Evolutionary conservation across 306 rosid species (phyloP), one percentile per base, ranked within the genome.

Genomic region (Citrullus amarus): DNA sequence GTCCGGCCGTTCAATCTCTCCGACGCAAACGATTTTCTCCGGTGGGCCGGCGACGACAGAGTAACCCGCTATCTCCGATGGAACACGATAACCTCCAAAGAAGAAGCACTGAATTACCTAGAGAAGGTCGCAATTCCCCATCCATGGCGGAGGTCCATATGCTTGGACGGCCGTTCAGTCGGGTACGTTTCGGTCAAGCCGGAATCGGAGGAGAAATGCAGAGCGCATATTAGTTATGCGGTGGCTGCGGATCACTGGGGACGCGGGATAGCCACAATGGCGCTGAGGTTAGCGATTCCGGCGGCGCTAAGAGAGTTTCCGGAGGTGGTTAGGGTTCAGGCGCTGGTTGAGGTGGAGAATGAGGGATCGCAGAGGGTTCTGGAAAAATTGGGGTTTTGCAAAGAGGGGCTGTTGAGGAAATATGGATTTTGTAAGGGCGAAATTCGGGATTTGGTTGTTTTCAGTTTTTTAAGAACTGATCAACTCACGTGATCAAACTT

Each of bases 391-490:
- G 91, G 96, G 74, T 87, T 91, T 55, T 17, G 53, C 2, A 86
- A 81, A n/a, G 91, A 87, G 76, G 88, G 90, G 9, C 3, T 83
- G 62, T 76, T 85, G 7, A 84, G 90, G 68, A 91, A 85, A 53
- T 86, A 82, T 80, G 89, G 88, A 9, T 68, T 79, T 62, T 85
- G 86, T 51, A 91, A 91, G 78, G 90, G 90, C 8, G 58, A 86
- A 56, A 70, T 83, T 16, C 84, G 85, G 77, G 81, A 86, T 17
- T 74, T 83, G 78, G 32, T 81, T 10, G 43, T 78, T n/a, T 83
- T 72, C 54, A 81, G 83, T 56, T 75, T 85, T 55, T 72, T 78
- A 28, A 77, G 78, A 55, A 77, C 84, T 2, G 86, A 85, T 61
- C 51, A 41, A 32, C 56, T 48, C 51, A 9, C 9, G 38, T 61